Evolutionary conservation across 2,329 filamentous ascomycete species (phyloP), one percentile per base, ranked within the genome.

Genomic region (Ophidiomyces ophidiicola): DNA sequence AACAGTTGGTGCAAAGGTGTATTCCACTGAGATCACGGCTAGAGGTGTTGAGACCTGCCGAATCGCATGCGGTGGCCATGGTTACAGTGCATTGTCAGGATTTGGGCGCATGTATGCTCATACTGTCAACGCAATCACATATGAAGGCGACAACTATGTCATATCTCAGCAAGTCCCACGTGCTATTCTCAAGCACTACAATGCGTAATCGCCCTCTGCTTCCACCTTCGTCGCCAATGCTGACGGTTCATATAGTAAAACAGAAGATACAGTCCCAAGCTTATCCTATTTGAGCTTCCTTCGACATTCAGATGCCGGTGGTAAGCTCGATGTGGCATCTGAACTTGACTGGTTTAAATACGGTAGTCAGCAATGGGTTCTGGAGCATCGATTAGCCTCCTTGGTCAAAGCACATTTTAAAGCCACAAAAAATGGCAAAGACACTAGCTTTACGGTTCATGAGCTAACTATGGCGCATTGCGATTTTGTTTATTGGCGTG

Each of bases 111-210:
- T 60, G 12, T 50, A 56, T 12, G 47, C 50, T 18, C 44, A 48
- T 14, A 40, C 50, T 1, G 52, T 50, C 2, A 55, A 50, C 6
- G 46, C 47, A 1, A 46, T 49, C 3, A 61, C 59, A 0, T 57
- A 58, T 30, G 59, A 62, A 33, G 62, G 62, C 3, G 63, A 66
- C 41, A 66, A 62, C 36, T 61, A 58, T 40, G 60, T 62, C 5
- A 56, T 64, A 36, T 56, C 56, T 42, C 60, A 62, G 41, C 58
- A 66, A 48, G 49, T 62, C 15, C 44, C 47, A 11, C 43, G 47
- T 10, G 49, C 47, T 5, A 48, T 51, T 14, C n/a, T 48, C 18
- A 51, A 51, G 31, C 46, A 51, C 30, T 49, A 47, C 36, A 50
- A 46, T 32, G 42, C 41, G 44, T 46, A 25, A 30, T 35, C 35